phyloP scores from a whole-genome alignment of 2,329 filamentous ascomycete genomes.

The Tolypocladium endophyticum region DNA sequence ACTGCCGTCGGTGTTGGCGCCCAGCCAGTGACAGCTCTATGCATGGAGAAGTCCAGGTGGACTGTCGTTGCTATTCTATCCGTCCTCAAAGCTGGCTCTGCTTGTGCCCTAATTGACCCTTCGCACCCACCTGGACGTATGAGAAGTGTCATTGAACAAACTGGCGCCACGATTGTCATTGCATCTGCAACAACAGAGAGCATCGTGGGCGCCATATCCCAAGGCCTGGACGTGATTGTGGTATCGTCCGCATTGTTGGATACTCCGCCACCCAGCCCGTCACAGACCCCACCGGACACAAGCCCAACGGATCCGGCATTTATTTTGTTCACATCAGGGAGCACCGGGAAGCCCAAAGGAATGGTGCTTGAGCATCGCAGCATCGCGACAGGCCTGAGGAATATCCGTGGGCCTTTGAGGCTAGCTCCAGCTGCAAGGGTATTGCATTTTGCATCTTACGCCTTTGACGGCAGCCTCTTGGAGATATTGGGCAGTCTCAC shows the following conservation, averaged over 20 bases:
- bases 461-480: neutral
- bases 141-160: neutral
- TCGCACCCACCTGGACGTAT: neutral
- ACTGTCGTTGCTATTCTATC: constrained; percentile 3
- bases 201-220: neutral
- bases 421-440: neutral
- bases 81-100: constrained; percentile 4
- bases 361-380: neutral
- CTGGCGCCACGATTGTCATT: neutral
- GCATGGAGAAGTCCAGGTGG: constrained; percentile 4
- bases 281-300: neutral
- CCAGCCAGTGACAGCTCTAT: neutral
- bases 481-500: constrained; percentile 1
- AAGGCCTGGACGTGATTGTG: neutral
- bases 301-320: neutral
- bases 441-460: constrained; percentile 1
- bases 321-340: neutral
- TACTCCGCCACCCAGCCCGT: neutral
- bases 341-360: neutral
- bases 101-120: constrained; percentile 7
- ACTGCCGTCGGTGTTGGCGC: neutral
- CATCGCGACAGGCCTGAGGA: neutral
- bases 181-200: neutral
- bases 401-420: neutral
- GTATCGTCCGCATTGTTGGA: neutral